Conservation (phyloP, 1,139 yeast genomes). For the Debaryomyces fabryi region DNA sequence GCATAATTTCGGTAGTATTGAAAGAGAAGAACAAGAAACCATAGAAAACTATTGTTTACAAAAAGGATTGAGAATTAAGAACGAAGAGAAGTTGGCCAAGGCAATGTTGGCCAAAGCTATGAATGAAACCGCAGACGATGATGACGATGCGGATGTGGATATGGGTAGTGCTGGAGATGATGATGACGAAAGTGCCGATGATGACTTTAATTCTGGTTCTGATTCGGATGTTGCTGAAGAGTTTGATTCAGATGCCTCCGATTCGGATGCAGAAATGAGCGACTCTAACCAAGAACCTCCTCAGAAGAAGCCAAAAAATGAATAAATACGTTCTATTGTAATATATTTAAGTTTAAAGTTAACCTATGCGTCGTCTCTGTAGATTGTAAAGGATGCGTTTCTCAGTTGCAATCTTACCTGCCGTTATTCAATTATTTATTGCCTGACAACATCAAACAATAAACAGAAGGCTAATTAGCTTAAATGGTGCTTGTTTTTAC, state of each 20-base stretch:
- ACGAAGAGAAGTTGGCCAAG: constrained; percentile 88
- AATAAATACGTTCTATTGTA: background rate
- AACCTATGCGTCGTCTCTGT: background rate
- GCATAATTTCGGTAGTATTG: constrained; percentile 86
- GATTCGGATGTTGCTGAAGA: constrained; percentile 85
- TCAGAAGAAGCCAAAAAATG: constrained; percentile 47
- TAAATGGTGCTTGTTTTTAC: background rate
- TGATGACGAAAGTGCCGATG: constrained; percentile 71
- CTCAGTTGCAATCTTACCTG: background rate
- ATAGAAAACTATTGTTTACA: constrained; percentile 76
- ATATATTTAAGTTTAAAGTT: background rate
- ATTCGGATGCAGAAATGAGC: constrained; percentile 39
- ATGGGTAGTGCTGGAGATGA: constrained; percentile 76
- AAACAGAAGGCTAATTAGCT: background rate
- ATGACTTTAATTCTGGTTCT: constrained; percentile 64
- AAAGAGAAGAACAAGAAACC: constrained; percentile 83
- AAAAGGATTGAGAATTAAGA: constrained; percentile 79
- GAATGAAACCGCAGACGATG: constrained; percentile 70
- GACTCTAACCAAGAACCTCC: constrained; percentile 43
- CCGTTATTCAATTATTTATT: background rate
- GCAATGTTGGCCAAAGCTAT: constrained; percentile 76
- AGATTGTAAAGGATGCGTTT: background rate
- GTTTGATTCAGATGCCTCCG: constrained; percentile 72
- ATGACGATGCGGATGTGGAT: constrained; percentile 61
- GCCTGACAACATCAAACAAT: background rate